Evolutionary conservation across 2,329 filamentous ascomycete species (phyloP), one percentile per base, ranked within the genome.

Genomic region (Claviceps monticola): DNA sequence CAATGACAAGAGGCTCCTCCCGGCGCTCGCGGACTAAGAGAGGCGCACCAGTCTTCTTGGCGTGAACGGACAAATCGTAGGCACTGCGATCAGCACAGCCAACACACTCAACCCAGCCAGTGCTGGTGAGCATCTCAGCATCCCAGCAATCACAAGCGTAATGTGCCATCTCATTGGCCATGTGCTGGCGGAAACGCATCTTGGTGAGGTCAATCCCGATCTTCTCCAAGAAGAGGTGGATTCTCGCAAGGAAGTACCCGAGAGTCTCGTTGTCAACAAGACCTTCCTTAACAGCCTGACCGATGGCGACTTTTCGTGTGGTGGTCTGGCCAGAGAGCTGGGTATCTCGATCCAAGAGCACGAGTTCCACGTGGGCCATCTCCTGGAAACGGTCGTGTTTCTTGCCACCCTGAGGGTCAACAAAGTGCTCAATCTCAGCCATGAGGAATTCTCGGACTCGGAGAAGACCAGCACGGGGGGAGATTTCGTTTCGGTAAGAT

Each of bases 131-230:
- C 51, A 98, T 74, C 69, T 98, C 93, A 14, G 89, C 91, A 68
- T 98, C 93, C 93, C 93, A 97, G 73, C 93, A 98, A 73, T 98
- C 93, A 52, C 83, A 79, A 46, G 93, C 93, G 66, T 98, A 98
- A 71, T 98, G 93, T 16, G 93, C 78, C 76, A 80, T 80, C 63
- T 80, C 77, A 61, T 80, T 80, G 54, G 71, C 72, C 90, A 98
- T 96, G 71, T 98, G 93, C 71, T 98, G 93, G 63, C 93, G 82
- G 78, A 97, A 97, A 51, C 93, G 86, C 60, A 97, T 79, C 75
- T 97, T 98, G 58, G 74, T 78, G 65, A 81, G 75, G 66, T 97
- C 91, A 47, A 95, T 77, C 64, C 93, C 93, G 59, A 98, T 84
- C 70, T 84, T 89, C 63, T 85, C 69, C 59, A 97, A 77, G 78